Evolutionary conservation across 129 eudicot species (phyloP).

Genomic region (Pittosporum tobira): DNA sequence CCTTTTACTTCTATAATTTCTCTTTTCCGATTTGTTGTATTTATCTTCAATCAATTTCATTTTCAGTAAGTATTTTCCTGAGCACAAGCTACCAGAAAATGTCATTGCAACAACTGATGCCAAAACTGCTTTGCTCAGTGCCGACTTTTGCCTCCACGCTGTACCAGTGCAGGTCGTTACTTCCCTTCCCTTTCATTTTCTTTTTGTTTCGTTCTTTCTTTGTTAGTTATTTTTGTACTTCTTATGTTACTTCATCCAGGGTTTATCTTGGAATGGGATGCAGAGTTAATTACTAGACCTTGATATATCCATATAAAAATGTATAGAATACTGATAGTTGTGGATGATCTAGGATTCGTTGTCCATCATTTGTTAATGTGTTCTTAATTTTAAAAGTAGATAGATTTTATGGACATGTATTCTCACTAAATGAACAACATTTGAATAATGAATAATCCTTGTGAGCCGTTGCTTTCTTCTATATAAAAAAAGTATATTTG

Average conservation of each 20-base stretch:
- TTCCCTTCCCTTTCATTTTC: neutral
- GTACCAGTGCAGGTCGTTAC: conserved; percentile 86
- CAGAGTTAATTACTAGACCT: neutral
- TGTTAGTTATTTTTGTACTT: neutral
- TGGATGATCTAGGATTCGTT: too few species aligned
- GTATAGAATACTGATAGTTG: neutral
- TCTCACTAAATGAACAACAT: too few species aligned
- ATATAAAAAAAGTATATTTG: too few species aligned
- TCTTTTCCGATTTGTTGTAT: neutral
- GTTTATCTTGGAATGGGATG: neutral
- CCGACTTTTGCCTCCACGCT: conserved; percentile 97
- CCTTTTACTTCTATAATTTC: neutral
- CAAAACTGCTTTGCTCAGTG: conserved; percentile 62
- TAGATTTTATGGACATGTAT: too few species aligned
- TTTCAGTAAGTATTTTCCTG: conserved; percentile 80
- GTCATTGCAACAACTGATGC: conserved; percentile 87
- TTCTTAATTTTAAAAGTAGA: too few species aligned
- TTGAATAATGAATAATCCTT: too few species aligned
- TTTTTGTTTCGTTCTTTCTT: neutral
- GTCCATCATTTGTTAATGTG: too few species aligned
- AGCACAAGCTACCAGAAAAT: conserved; percentile 78
- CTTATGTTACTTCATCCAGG: neutral
- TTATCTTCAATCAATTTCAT: neutral
- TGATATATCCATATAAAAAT: neutral
- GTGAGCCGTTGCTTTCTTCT: too few species aligned